These are phyloP conservation scores for Lotus japonicus DNA, from an alignment of 306 rosid species.

Conservation along the genomic window DNA sequence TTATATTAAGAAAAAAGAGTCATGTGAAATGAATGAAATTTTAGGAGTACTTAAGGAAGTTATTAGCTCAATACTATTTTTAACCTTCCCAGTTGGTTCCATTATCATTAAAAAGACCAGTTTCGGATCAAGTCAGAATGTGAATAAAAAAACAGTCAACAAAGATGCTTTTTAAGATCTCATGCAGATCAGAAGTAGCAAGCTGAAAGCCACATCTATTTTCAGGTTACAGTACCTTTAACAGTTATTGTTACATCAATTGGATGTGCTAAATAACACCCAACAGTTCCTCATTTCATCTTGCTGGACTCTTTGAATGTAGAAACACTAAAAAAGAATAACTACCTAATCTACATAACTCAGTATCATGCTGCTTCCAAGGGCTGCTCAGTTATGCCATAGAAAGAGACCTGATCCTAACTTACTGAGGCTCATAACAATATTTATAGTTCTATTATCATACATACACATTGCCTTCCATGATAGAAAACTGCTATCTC, in stretches of 20 bases:
- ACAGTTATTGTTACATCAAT: conserved; percentile 70
- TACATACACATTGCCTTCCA: conserved; percentile 69
- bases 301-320: conserved; percentile 48
- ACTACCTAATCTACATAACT: conserved; percentile 85
- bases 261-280: conserved; percentile 56
- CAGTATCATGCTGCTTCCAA: conserved; percentile 59
- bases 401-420: conserved; percentile 49
- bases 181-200: conserved; percentile 2
- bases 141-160: conserved; percentile 2
- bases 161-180: conserved; percentile 1
- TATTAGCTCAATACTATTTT: neutral
- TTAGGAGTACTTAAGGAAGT: too few relatives aligned
- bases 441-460: conserved; percentile 64
- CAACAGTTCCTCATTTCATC: conserved; percentile 63
- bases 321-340: conserved; percentile 59
- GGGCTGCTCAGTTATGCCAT: conserved; percentile 53
- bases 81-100: conserved; percentile 16
- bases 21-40: too few relatives aligned
- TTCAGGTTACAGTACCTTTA: conserved; percentile 51
- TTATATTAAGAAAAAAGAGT: too few relatives aligned
- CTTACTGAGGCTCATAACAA: conserved; percentile 66
- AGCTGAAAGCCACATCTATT: conserved; percentile 41
- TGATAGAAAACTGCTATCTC: conserved; percentile 23
- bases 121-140: neutral
- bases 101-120: neutral